phyloP scores from a whole-genome alignment of 352 stramenopile species.

The Phytophthora ramorum region DNA sequence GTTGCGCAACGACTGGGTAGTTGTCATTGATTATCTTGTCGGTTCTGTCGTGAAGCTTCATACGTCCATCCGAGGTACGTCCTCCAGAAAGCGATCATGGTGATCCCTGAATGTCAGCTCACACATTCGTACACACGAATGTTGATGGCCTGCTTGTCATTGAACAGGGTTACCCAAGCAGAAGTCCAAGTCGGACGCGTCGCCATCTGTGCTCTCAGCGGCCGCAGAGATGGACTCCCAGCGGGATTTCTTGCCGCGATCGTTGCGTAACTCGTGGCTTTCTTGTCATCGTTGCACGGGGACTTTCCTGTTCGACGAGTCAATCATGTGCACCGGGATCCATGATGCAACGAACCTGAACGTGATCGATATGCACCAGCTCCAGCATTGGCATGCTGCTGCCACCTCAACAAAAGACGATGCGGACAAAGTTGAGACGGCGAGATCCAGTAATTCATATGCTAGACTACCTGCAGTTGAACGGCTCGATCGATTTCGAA shows the following conservation, averaged over 20 bases:
- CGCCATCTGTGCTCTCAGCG: constrained; percentile 43
- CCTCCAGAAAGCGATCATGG: background rate
- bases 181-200: constrained; percentile 29
- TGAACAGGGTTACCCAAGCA: constrained; percentile 20
- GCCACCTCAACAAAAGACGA: background rate
- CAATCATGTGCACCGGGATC: constrained; percentile 59
- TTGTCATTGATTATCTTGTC: constrained; percentile 56
- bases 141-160: background rate
- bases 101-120: background rate
- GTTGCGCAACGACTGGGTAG: constrained; percentile 76
- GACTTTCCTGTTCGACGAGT: constrained; percentile 55
- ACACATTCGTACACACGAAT: background rate
- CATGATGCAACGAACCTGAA: constrained; percentile 48
- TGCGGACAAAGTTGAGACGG: background rate
- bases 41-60: constrained; percentile 59
- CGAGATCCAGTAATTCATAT: background rate
- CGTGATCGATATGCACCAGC: constrained; percentile 59
- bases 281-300: constrained; percentile 56
- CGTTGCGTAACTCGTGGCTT: constrained; percentile 58
- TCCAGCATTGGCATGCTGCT: constrained; percentile 15
- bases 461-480: constrained; percentile 26
- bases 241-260: constrained; percentile 25
- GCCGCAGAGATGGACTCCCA: constrained; percentile 28
- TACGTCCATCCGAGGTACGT: constrained; percentile 59
- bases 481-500: constrained; percentile 56